A percentile compares a stretch with the other conserved stretches of the same genome.
Evolutionary conservation across 1,284 basidiomycete species (phyloP).

Genomic region (Trametes hirsuta): DNA sequence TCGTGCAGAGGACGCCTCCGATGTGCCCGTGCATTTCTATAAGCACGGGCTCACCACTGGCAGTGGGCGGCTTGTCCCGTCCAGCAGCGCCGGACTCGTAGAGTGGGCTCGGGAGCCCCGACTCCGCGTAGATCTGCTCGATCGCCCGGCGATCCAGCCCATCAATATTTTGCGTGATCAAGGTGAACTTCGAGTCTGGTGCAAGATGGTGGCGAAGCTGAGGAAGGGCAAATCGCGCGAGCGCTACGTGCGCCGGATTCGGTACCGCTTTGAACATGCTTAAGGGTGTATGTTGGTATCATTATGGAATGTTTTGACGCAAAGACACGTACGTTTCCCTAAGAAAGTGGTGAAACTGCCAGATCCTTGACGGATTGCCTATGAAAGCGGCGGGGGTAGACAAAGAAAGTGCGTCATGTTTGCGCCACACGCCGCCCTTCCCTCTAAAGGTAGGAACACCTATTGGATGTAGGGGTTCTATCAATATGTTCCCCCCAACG

Average conservation of each 20-base stretch:
- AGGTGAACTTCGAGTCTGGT: constrained; percentile 47
- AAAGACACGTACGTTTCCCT: constrained; percentile 44
- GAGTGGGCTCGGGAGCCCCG: neutral
- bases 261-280: constrained; percentile 51
- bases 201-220: constrained; percentile 39
- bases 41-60: constrained; percentile 30
- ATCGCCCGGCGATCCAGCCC: constrained; percentile 50
- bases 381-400: constrained; percentile 59
- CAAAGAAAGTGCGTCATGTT: constrained; percentile 53
- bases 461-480: constrained; percentile 14
- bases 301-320: neutral
- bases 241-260: constrained; percentile 55
- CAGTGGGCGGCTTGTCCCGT: constrained; percentile 21
- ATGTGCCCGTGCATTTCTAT: constrained; percentile 67
- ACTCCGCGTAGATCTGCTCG: neutral
- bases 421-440: constrained; percentile 58
- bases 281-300: neutral
- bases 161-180: constrained; percentile 68
- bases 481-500: neutral
- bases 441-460: constrained; percentile 63
- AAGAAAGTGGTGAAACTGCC: constrained; percentile 65
- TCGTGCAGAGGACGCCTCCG: constrained; percentile 54
- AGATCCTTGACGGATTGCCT: constrained; percentile 52
- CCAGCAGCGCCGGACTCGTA: neutral
- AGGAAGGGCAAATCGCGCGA: constrained; percentile 48